phyloP scores from a whole-genome alignment of 2,329 filamentous ascomycete genomes.

The Teratosphaeria epicoccoides region DNA sequence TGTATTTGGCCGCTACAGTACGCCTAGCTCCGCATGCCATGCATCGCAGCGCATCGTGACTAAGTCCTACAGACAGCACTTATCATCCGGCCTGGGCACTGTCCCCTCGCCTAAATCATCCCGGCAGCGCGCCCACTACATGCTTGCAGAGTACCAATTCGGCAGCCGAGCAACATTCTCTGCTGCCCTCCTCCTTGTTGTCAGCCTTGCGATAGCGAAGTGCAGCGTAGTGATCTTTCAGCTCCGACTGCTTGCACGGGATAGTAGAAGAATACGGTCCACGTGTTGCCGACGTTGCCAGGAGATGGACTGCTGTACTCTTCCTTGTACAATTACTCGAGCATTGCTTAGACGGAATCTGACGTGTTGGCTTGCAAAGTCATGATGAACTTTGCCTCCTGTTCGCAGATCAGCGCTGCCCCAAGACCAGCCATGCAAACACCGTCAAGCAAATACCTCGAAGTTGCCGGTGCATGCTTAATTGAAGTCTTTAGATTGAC shows the following conservation, averaged over 20 bases:
- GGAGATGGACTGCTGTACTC: too few relatives aligned
- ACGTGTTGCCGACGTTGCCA: background rate
- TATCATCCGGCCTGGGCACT: background rate
- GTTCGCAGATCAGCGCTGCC: too few relatives aligned
- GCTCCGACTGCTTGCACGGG: background rate
- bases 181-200: background rate
- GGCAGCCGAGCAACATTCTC: background rate
- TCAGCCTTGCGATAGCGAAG: background rate
- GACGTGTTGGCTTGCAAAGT: too few relatives aligned
- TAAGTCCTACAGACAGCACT: background rate
- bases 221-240: background rate
- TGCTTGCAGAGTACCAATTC: background rate
- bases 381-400: too few relatives aligned
- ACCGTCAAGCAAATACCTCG: too few relatives aligned
- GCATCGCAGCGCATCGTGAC: background rate
- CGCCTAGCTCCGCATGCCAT: background rate
- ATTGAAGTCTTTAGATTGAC: too few relatives aligned
- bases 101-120: background rate
- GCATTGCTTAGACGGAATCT: too few relatives aligned
- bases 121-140: background rate
- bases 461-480: too few relatives aligned
- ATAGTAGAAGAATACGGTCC: background rate
- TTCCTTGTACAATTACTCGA: too few relatives aligned
- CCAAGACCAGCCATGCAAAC: too few relatives aligned
- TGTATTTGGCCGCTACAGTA: background rate